phyloP scores from a whole-genome alignment of 495 filamentous ascomycete genomes.

The Xylaria bambusicola region DNA sequence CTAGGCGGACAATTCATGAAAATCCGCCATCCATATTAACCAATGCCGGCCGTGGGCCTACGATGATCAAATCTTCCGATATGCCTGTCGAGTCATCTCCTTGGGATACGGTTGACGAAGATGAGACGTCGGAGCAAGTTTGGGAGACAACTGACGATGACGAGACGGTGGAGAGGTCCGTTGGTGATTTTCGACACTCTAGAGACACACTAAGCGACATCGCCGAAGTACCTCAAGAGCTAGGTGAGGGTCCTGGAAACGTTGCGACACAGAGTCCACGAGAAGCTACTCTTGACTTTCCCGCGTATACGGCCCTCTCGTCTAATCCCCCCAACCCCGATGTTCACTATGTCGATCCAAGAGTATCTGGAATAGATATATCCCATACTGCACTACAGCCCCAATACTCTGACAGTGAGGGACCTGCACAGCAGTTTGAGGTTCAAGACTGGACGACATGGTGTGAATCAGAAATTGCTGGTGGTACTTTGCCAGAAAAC shows the following conservation, averaged over 20 bases:
- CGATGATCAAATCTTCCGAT: neutral
- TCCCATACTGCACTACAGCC: too few species aligned
- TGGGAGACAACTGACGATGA: slow-evolving; percentile 12
- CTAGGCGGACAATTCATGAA: neutral
- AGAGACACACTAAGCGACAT: neutral
- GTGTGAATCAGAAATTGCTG: neutral
- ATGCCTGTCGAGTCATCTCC: neutral
- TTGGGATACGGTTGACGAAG: slow-evolving; percentile 12
- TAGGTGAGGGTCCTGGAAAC: neutral
- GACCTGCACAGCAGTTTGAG: neutral
- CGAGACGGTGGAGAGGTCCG: neutral
- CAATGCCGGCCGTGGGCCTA: neutral
- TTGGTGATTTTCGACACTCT: neutral
- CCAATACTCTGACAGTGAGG: too few species aligned
- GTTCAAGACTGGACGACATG: neutral
- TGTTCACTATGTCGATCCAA: too few species aligned
- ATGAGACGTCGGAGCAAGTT: neutral
- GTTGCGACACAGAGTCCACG: too few species aligned
- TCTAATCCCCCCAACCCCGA: too few species aligned
- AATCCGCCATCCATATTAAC: neutral
- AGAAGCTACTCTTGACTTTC: too few species aligned
- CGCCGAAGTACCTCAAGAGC: neutral
- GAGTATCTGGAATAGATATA: too few species aligned
- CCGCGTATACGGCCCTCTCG: too few species aligned
- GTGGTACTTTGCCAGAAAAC: neutral